These are phyloP conservation scores for Wickerhamiella galacta DNA, from an alignment of 805 yeast genomes.

Conservation along the genomic window DNA sequence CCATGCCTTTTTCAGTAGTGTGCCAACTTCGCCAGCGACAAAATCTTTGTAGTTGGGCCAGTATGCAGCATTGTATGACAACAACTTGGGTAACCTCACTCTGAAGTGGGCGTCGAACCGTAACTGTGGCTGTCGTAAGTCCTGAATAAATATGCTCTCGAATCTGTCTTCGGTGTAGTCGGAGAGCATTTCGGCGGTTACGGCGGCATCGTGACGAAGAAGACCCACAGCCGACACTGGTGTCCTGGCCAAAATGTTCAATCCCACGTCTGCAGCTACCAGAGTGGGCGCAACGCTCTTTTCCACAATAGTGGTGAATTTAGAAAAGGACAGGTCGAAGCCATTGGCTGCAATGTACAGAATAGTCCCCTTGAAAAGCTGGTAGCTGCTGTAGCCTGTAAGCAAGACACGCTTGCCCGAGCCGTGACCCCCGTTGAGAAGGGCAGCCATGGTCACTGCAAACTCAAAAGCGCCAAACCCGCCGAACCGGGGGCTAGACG, in stretches of 20 bases:
- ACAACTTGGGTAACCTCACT: conserved; percentile 19
- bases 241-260: conserved; percentile 73
- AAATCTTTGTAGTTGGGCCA: not conserved
- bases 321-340: conserved; percentile 2
- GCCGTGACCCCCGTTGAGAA: conserved; percentile 59
- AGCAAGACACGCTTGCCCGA: conserved; percentile 60
- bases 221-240: conserved; percentile 45
- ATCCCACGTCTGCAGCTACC: conserved; percentile 24
- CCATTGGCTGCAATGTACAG: conserved; percentile 49
- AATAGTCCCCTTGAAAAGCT: conserved; percentile 77
- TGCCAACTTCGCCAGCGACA: conserved; percentile 1
- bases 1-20: conserved; percentile 3
- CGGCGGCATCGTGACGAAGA: conserved; percentile 47
- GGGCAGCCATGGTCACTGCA: conserved; percentile 59
- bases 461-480: conserved; percentile 94
- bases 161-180: conserved; percentile 77
- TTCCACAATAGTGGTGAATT: conserved; percentile 1
- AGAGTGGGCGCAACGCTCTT: conserved; percentile 4
- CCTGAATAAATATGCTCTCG: conserved; percentile 53
- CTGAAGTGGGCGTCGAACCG: conserved; percentile 49
- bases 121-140: conserved; percentile 30
- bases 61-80: not conserved
- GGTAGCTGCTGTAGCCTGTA: conserved; percentile 85
- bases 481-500: conserved; percentile 42
- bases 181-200: conserved; percentile 50